phyloP scores from a whole-genome alignment of 2,329 filamentous ascomycete genomes.

The Spiromastix sp. region DNA sequence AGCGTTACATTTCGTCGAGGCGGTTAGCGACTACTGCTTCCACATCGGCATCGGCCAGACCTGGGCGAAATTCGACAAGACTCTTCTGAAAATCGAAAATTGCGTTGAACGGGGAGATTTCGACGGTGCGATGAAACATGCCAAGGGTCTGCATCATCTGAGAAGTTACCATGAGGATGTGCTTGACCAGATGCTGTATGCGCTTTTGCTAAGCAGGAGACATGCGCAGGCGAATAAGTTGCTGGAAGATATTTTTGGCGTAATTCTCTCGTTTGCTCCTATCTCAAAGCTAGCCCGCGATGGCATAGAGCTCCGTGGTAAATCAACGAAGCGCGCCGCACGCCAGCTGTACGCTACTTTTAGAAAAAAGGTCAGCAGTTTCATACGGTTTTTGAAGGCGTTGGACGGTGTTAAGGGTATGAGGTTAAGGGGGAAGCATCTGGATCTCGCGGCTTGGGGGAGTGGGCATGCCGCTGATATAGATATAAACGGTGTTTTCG shows the following conservation, averaged over 20 bases:
- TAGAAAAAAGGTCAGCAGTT: constrained; percentile 60
- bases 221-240: constrained; percentile 63
- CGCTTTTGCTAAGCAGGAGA: constrained; percentile 61
- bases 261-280: constrained; percentile 59
- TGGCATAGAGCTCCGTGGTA: neutral
- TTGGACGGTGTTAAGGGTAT: constrained; percentile 53
- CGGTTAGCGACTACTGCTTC: constrained; percentile 67
- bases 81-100: constrained; percentile 53
- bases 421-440: constrained; percentile 21
- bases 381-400: constrained; percentile 61
- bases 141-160: constrained; percentile 55
- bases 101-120: constrained; percentile 41
- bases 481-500: constrained; percentile 50
- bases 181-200: constrained; percentile 65
- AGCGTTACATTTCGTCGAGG: constrained; percentile 67
- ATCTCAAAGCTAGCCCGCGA: constrained; percentile 20
- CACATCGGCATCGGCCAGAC: constrained; percentile 63
- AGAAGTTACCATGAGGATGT: constrained; percentile 60
- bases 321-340: neutral
- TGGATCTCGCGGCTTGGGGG: constrained; percentile 15
- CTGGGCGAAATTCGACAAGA: constrained; percentile 61
- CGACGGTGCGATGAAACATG: constrained; percentile 36
- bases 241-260: constrained; percentile 64
- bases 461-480: constrained; percentile 17
- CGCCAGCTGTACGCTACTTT: constrained; percentile 51